These are phyloP conservation scores for Pisolithus marmoratus DNA, from an alignment of 768 basidiomycete species.

Conservation along the genomic window DNA sequence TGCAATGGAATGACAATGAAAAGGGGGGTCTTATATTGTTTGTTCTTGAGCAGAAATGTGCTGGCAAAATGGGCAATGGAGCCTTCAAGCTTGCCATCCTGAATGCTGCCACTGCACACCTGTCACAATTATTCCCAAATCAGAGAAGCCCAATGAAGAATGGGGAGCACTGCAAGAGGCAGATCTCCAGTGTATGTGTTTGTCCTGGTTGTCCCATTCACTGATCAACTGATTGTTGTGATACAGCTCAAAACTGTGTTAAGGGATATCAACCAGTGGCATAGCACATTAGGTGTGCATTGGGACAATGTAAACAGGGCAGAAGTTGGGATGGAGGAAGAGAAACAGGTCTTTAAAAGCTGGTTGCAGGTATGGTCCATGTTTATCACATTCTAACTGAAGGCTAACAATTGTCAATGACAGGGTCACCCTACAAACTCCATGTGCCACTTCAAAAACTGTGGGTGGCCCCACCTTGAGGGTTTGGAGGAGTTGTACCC, in stretches of 20 bases:
- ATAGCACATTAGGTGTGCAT: too few species aligned
- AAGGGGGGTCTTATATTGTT: neutral
- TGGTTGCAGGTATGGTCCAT: too few species aligned
- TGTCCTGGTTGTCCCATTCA: neutral
- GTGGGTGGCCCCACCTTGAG: too few species aligned
- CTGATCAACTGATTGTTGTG: too few species aligned
- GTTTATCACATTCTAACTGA: too few species aligned
- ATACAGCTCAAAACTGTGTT: too few species aligned
- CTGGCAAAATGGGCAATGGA: neutral
- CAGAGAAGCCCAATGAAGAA: neutral
- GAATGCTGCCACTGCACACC: neutral
- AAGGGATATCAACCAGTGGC: too few species aligned
- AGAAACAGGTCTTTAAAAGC: neutral
- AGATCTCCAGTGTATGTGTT: neutral
- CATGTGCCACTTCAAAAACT: too few species aligned
- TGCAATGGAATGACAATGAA: neutral
- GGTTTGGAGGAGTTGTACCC: too few species aligned
- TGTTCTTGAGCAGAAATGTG: neutral
- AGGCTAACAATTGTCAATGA: too few species aligned
- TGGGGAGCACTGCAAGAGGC: neutral
- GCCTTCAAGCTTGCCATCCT: neutral
- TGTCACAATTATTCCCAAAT: neutral
- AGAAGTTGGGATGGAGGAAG: neutral
- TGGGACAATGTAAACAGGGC: too few species aligned
- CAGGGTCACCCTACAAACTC: too few species aligned